These are phyloP conservation scores for Yarrowia sp. DNA, from an alignment of 805 yeast species.

Conservation along the genomic window DNA sequence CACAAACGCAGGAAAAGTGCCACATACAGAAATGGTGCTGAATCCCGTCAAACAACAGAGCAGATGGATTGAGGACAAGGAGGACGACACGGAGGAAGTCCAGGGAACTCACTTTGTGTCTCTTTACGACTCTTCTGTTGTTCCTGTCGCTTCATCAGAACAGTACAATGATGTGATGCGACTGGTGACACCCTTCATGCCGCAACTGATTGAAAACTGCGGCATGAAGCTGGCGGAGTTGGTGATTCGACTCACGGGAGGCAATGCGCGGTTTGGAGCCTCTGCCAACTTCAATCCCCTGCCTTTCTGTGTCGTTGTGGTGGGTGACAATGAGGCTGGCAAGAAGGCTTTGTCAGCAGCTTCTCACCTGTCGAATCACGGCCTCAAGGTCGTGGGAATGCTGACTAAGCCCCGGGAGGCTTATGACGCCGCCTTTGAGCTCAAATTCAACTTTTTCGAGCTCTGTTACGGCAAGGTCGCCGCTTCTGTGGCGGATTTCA, in stretches of 20 bases:
- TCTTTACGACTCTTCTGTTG: conserved; percentile 29
- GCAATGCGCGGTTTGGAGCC: conserved; percentile 56
- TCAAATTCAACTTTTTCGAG: conserved; percentile 22
- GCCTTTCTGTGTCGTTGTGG: conserved; percentile 68
- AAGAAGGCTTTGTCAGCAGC: conserved; percentile 75
- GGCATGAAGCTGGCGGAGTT: conserved; percentile 64
- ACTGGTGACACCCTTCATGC: conserved; percentile 52
- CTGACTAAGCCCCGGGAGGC: conserved; percentile 28
- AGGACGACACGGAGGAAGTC: not conserved
- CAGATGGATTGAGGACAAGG: conserved; percentile 22
- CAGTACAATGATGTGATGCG: conserved; percentile 77
- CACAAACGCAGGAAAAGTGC: conserved; percentile 7
- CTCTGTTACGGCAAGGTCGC: conserved; percentile 25
- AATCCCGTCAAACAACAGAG: conserved; percentile 34
- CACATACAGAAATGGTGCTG: conserved; percentile 61
- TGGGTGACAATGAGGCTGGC: conserved; percentile 72
- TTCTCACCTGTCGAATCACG: conserved; percentile 67
- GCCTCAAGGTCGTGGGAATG: conserved; percentile 59
- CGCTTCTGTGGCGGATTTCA: not conserved
- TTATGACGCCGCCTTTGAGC: conserved; percentile 3
- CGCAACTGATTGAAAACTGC: conserved; percentile 61
- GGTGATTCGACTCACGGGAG: conserved; percentile 61
- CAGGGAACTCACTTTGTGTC: conserved; percentile 23
- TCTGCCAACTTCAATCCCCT: conserved; percentile 72
- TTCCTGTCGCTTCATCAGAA: conserved; percentile 60